Percentiles rank a stretch among this genome's conserved stretches.
phyloP scores from a whole-genome alignment of 139 green algal species.

The Mychonastes homosphaera region DNA sequence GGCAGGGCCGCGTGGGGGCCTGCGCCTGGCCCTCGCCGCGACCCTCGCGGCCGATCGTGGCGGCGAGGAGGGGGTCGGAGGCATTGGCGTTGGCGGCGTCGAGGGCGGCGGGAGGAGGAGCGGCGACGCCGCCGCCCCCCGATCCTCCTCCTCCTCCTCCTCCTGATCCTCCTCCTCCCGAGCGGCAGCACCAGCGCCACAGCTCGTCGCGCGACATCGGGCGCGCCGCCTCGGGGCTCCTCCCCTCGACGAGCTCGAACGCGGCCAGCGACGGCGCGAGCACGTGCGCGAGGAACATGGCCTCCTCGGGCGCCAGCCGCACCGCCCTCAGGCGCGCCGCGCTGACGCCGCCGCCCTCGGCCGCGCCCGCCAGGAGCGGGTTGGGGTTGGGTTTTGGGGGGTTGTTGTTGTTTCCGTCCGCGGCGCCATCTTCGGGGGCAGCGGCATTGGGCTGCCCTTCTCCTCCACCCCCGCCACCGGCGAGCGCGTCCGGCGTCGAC shows the following conservation, averaged over 20 bases:
- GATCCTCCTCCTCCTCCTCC: neutral
- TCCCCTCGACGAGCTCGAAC: neutral
- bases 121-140: neutral
- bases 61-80: no score
- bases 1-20: neutral
- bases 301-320: slow-evolving; percentile 30
- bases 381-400: no score
- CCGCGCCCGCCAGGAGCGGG: no score
- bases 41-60: neutral
- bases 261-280: neutral
- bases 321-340: slow-evolving; percentile 16
- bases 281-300: slow-evolving; percentile 32
- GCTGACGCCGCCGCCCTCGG: no score
- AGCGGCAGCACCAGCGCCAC: slow-evolving; percentile 7
- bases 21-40: no score
- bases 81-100: no score
- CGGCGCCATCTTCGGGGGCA: no score
- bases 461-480: no score
- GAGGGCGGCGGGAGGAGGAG: no score
- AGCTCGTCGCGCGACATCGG: slow-evolving; percentile 7
- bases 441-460: no score
- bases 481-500: no score
- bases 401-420: no score
- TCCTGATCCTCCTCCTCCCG: slow-evolving; percentile 6
- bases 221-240: neutral